Conservation (phyloP, 2,329 filamentous ascomycete species). For the Sporothrix curviconia region DNA sequence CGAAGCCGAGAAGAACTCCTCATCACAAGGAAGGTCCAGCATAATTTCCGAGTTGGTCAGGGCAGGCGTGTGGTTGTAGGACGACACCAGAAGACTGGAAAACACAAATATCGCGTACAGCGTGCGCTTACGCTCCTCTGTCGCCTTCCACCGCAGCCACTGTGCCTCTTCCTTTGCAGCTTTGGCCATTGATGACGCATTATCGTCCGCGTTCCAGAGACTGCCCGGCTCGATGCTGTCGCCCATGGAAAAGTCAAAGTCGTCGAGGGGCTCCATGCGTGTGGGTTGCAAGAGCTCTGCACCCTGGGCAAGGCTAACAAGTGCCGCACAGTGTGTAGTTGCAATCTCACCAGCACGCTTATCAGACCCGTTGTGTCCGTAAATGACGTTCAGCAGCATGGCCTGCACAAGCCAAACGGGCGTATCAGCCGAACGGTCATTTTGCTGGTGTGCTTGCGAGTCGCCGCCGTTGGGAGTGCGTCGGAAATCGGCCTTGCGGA, state of each 20-base stretch:
- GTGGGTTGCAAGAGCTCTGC: slow-evolving; percentile 60
- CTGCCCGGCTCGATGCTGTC: slow-evolving; percentile 39
- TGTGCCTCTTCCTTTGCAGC: slow-evolving; percentile 56
- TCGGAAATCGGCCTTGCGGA: slow-evolving; percentile 56
- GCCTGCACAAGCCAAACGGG: slow-evolving; percentile 94
- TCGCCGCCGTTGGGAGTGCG: slow-evolving; percentile 43
- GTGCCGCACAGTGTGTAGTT: slow-evolving; percentile 80
- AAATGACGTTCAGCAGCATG: slow-evolving; percentile 93
- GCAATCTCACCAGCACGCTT: slow-evolving; percentile 87
- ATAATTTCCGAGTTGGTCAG: slow-evolving; percentile 91
- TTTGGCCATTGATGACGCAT: slow-evolving; percentile 24
- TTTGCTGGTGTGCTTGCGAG: slow-evolving; percentile 21
- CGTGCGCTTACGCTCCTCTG: slow-evolving; percentile 88
- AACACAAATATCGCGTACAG: slow-evolving; percentile 86
- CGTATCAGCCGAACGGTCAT: slow-evolving; percentile 63
- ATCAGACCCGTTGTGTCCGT: slow-evolving; percentile 90
- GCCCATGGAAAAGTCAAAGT: slow-evolving; percentile 50
- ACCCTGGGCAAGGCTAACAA: slow-evolving; percentile 84
- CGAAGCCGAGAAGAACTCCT: slow-evolving; percentile 82
- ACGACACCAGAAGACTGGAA: slow-evolving; percentile 82
- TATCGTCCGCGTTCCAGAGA: slow-evolving; percentile 34
- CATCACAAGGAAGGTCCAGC: slow-evolving; percentile 84
- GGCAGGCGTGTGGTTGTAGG: slow-evolving; percentile 86
- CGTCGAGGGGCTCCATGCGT: slow-evolving; percentile 38
- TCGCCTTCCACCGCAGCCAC: slow-evolving; percentile 83